Percentiles rank a stretch among this genome's conserved stretches.
phyloP scores from a whole-genome alignment of 108 stramenopile genomes.

The Pseudonitzschia delicatissima region DNA sequence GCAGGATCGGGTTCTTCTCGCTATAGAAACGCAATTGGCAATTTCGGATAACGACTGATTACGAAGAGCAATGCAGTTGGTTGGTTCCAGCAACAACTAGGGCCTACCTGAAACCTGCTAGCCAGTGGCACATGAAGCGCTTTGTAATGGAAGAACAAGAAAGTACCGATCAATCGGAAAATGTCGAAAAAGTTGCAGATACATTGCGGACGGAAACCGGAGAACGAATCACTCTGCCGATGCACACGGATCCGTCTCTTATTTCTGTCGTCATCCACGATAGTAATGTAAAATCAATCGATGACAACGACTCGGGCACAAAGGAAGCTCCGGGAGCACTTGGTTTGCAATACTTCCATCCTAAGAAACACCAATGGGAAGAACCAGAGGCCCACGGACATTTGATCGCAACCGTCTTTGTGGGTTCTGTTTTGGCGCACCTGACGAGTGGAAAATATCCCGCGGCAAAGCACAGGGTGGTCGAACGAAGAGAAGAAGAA shows the following conservation, averaged over 20 bases:
- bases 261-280: constrained; percentile 78
- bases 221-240: constrained; percentile 44
- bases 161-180: too few relatives aligned
- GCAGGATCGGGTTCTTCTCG: constrained; percentile 45
- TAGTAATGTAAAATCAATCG: constrained; percentile 27
- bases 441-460: constrained; percentile 57
- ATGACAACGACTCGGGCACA: constrained; percentile 49
- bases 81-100: constrained; percentile 61
- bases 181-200: background rate
- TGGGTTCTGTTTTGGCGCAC: constrained; percentile 68
- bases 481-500: constrained; percentile 16
- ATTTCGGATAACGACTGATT: background rate
- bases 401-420: constrained; percentile 67
- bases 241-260: constrained; percentile 85
- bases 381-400: constrained; percentile 64
- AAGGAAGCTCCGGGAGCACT: constrained; percentile 13
- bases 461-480: constrained; percentile 66
- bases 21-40: constrained; percentile 52
- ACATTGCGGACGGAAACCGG: constrained; percentile 15
- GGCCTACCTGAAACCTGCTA: constrained; percentile 52
- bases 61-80: background rate
- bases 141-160: constrained; percentile 34
- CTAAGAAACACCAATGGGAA: constrained; percentile 37
- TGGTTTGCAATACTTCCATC: constrained; percentile 1
- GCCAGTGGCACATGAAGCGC: constrained; percentile 86